These are phyloP conservation scores for Candida pseudoglaebosa DNA, from an alignment of 805 yeast species.

Conservation along the genomic window DNA sequence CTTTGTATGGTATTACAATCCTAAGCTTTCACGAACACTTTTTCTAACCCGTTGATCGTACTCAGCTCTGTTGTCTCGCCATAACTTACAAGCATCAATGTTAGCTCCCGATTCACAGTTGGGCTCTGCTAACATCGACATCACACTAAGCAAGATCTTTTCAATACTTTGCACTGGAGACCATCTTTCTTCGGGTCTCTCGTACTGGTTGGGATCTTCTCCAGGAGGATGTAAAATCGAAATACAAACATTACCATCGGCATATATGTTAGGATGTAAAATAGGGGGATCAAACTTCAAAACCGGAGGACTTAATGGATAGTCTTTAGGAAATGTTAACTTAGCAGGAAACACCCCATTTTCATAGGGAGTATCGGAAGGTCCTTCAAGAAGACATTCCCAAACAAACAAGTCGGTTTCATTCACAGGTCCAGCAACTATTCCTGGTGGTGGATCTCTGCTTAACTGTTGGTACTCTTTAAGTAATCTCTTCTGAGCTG, in stretches of 20 bases:
- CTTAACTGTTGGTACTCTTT: constrained; percentile 86
- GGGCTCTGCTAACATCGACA: constrained; percentile 96
- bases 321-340: constrained; percentile 69
- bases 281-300: constrained; percentile 75
- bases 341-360: constrained; percentile 83
- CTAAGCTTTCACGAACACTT: constrained; percentile 70
- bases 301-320: constrained; percentile 79
- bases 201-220: constrained; percentile 94
- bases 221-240: constrained; percentile 96
- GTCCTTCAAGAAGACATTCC: constrained; percentile 85
- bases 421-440: constrained; percentile 83
- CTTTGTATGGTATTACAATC: constrained; percentile 38
- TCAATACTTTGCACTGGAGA: constrained; percentile 98
- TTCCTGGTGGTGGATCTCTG: constrained; percentile 90
- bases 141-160: constrained; percentile 85
- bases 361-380: constrained; percentile 78
- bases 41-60: constrained; percentile 61
- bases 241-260: constrained; percentile 94
- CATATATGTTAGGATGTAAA: constrained; percentile 89
- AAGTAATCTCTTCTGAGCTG: constrained; percentile 83
- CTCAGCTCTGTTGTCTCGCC: constrained; percentile 79
- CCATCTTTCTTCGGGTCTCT: constrained; percentile 95
- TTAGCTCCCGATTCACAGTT: constrained; percentile 96
- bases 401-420: constrained; percentile 73
- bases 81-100: constrained; percentile 71